phyloP scores from a whole-genome alignment of 2,329 filamentous ascomycete species.

The Penicillium psychrosexuale region DNA sequence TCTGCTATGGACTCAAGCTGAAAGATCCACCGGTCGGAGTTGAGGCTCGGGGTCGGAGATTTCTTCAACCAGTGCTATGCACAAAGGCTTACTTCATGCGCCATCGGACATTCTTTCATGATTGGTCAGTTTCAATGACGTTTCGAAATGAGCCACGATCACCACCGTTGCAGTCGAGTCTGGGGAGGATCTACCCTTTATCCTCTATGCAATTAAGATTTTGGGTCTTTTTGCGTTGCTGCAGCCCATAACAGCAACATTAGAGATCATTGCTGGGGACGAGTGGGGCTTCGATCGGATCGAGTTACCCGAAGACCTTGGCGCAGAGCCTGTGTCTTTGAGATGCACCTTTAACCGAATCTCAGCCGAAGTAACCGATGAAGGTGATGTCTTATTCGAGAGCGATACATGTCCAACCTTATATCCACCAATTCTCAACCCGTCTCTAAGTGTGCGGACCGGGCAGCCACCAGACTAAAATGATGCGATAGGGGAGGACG shows the following conservation, averaged over 20 bases:
- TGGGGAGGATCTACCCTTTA: background rate
- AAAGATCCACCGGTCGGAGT: background rate
- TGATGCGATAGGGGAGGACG: background rate
- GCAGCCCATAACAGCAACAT: background rate
- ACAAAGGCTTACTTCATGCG: conserved; percentile 22
- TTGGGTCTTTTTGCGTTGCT: background rate
- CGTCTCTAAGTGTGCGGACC: background rate
- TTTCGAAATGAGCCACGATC: background rate
- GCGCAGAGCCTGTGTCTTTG: background rate
- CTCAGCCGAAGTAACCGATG: background rate
- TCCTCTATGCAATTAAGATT: background rate
- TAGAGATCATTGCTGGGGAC: background rate
- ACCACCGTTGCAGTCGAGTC: background rate
- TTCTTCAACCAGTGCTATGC: conserved; percentile 14
- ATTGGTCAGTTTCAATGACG: conserved; percentile 21
- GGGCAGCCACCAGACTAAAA: background rate
- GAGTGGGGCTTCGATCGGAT: background rate
- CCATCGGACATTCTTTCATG: conserved; percentile 14
- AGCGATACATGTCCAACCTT: background rate
- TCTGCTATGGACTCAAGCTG: background rate
- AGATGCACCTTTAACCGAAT: background rate
- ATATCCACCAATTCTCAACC: background rate
- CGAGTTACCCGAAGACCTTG: background rate
- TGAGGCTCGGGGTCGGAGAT: conserved; percentile 4
- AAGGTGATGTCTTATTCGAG: no score